Conservation (phyloP, 352 stramenopile species). For the Elongisporangium undulatum region DNA sequence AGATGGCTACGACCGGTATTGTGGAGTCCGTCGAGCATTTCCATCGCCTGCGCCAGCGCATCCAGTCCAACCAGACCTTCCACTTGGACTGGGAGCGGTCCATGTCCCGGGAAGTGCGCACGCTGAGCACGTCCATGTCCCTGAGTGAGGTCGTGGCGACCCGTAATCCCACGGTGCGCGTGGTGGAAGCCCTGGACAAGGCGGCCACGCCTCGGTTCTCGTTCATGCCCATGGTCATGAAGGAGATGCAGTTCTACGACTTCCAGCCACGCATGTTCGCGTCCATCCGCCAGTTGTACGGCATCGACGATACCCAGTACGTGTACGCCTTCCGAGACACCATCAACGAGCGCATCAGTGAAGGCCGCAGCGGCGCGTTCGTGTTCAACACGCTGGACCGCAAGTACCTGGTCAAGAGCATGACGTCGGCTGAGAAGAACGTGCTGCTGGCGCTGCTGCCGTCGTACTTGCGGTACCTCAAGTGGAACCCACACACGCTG, state of each 20-base stretch:
- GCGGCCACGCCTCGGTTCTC: slow-evolving; percentile 39
- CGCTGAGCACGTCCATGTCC: slow-evolving; percentile 43
- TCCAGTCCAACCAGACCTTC: slow-evolving; percentile 80
- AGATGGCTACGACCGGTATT: slow-evolving; percentile 87
- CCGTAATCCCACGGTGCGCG: slow-evolving; percentile 54
- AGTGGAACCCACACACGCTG: slow-evolving; percentile 84
- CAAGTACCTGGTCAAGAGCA: slow-evolving; percentile 91
- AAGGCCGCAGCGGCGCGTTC: slow-evolving; percentile 86
- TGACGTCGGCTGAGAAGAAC: slow-evolving; percentile 71
- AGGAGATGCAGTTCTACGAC: slow-evolving; percentile 87
- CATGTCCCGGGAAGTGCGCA: slow-evolving; percentile 43
- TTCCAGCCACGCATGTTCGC: slow-evolving; percentile 82
- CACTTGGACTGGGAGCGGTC: slow-evolving; percentile 73
- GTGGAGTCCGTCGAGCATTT: slow-evolving; percentile 83
- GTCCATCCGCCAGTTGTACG: slow-evolving; percentile 59
- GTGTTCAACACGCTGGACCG: slow-evolving; percentile 88
- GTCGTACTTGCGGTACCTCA: slow-evolving; percentile 81
- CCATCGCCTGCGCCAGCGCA: slow-evolving; percentile 56
- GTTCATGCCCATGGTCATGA: slow-evolving; percentile 66
- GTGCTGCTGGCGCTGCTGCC: slow-evolving; percentile 78
- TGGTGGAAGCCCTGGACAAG: slow-evolving; percentile 53
- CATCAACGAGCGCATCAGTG: slow-evolving; percentile 87
- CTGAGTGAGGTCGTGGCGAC: slow-evolving; percentile 20
- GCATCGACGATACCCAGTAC: slow-evolving; percentile 76
- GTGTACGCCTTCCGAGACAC: slow-evolving; percentile 74